These are phyloP conservation scores for Trypanosoma cruzi DNA, from an alignment of 208 protist species.

Conservation along the genomic window DNA sequence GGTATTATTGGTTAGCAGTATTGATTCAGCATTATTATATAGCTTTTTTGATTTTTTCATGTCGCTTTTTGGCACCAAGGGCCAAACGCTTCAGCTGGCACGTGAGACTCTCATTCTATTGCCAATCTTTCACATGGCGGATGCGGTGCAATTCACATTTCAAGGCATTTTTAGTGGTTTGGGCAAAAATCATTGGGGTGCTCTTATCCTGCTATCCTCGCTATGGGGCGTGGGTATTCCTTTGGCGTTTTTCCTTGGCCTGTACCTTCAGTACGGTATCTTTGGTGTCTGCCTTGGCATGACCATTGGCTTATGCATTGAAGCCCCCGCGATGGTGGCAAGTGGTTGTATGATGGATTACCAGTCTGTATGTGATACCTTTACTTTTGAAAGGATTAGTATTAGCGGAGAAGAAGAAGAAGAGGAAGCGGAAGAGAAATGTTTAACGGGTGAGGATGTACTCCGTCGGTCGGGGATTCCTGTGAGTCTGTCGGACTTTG, in stretches of 20 bases:
- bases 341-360: conserved; percentile 64
- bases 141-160: conserved; percentile 83
- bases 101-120: conserved; percentile 55
- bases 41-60: conserved; percentile 68
- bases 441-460: conserved; percentile 65
- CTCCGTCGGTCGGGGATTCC: conserved; percentile 81
- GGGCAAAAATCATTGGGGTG: conserved; percentile 79
- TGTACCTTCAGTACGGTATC: conserved; percentile 57
- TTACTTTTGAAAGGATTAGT: conserved; percentile 18
- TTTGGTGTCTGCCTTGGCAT: conserved; percentile 78
- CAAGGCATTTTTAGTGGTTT: conserved; percentile 88
- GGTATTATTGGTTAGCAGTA: conserved; percentile 38
- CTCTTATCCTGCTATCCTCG: conserved; percentile 67
- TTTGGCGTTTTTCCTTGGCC: conserved; percentile 57
- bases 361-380: conserved; percentile 60
- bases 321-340: conserved; percentile 75
- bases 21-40: conserved; percentile 59
- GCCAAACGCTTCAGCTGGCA: conserved; percentile 53
- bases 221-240: conserved; percentile 81
- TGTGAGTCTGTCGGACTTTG: conserved; percentile 15
- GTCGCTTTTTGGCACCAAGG: conserved; percentile 67
- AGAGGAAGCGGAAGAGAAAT: conserved; percentile 36
- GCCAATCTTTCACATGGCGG: conserved; percentile 74
- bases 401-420: conserved; percentile 54
- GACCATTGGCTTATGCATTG: conserved; percentile 79